Percentiles rank a stretch among this genome's conserved stretches.
These are phyloP conservation scores for Anastatica hierochuntica DNA, from an alignment of 345 rosid species.

Conservation along the genomic window DNA sequence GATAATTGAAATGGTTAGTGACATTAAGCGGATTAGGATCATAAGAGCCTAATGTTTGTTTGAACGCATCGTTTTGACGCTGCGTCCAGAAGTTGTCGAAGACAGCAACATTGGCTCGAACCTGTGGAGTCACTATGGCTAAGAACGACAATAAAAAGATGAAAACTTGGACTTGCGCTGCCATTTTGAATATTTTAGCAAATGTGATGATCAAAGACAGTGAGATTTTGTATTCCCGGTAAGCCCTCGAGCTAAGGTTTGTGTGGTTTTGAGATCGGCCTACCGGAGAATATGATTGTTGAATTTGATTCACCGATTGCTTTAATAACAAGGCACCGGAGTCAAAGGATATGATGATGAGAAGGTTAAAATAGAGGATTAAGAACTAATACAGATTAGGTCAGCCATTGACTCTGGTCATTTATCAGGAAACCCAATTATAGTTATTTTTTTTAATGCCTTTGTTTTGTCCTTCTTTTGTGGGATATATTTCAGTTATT, in stretches of 20 bases:
- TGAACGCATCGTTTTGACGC: constrained; percentile 14
- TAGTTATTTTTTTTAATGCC: constrained; percentile 10
- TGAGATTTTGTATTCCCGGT: background rate
- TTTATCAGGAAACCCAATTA: background rate
- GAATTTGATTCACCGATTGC: constrained; percentile 1
- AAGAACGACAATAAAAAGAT: constrained; percentile 4
- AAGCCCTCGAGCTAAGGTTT: constrained; percentile 1
- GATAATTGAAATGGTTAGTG: constrained; percentile 20
- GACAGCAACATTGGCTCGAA: constrained; percentile 10
- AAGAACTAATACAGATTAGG: constrained; percentile 4
- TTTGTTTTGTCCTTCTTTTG: constrained; percentile 17
- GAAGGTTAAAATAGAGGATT: constrained; percentile 6
- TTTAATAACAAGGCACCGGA: constrained; percentile 4
- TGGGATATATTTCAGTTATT: background rate
- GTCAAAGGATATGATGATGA: constrained; percentile 1
- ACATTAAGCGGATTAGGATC: constrained; percentile 24
- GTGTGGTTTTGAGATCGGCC: background rate
- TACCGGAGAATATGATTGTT: background rate
- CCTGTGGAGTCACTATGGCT: constrained; percentile 3
- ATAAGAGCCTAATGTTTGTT: constrained; percentile 4
- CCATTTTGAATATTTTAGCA: constrained; percentile 1
- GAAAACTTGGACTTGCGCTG: background rate
- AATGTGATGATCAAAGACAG: constrained; percentile 3
- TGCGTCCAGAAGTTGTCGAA: constrained; percentile 21
- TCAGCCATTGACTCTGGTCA: constrained; percentile 8